These are phyloP conservation scores for Teratosphaeriaceae sp. DNA, from an alignment of 2,329 filamentous ascomycete genomes.

Conservation along the genomic window DNA sequence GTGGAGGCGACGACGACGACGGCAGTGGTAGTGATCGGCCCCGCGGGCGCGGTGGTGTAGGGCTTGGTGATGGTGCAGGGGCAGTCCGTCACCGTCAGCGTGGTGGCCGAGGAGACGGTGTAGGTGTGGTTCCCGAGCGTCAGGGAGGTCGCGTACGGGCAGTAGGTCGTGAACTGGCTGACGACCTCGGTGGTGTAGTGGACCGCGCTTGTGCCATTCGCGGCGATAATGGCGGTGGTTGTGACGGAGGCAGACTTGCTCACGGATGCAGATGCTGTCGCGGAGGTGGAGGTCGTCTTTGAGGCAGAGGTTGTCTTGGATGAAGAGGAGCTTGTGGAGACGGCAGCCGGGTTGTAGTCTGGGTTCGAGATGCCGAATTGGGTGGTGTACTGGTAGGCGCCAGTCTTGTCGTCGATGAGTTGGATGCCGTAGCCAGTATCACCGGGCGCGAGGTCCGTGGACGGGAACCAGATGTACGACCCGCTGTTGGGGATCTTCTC, in stretches of 20 bases:
- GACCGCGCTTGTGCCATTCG: slow-evolving; percentile 59
- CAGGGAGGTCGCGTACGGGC: slow-evolving; percentile 19
- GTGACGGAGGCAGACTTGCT: slow-evolving; percentile 10
- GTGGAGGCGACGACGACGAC: slow-evolving; percentile 26
- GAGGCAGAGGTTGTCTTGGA: not conserved
- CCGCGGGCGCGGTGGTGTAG: slow-evolving; percentile 8
- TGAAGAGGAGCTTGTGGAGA: not conserved
- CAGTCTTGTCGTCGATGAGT: slow-evolving; percentile 53
- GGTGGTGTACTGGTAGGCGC: slow-evolving; percentile 55
- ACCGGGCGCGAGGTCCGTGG: slow-evolving; percentile 34
- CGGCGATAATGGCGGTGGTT: slow-evolving; percentile 38
- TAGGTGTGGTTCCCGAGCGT: slow-evolving; percentile 18
- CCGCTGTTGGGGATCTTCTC: slow-evolving; percentile 52
- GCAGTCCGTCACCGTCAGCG: slow-evolving; percentile 21
- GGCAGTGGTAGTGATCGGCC: slow-evolving; percentile 6
- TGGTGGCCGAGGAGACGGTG: slow-evolving; percentile 18
- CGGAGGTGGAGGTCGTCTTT: slow-evolving; percentile 1
- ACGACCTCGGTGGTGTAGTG: slow-evolving; percentile 22
- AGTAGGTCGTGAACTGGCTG: slow-evolving; percentile 19
- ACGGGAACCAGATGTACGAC: slow-evolving; percentile 49
- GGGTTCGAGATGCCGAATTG: slow-evolving; percentile 55
- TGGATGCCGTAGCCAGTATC: slow-evolving; percentile 53
- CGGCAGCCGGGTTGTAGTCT: slow-evolving; percentile 20
- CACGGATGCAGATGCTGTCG: slow-evolving; percentile 7
- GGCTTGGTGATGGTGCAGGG: slow-evolving; percentile 14